A percentile compares a stretch with the other conserved stretches of the same genome.
Conservation (phyloP, 2,329 filamentous ascomycete genomes). For the Nigrospora osmanthi region DNA sequence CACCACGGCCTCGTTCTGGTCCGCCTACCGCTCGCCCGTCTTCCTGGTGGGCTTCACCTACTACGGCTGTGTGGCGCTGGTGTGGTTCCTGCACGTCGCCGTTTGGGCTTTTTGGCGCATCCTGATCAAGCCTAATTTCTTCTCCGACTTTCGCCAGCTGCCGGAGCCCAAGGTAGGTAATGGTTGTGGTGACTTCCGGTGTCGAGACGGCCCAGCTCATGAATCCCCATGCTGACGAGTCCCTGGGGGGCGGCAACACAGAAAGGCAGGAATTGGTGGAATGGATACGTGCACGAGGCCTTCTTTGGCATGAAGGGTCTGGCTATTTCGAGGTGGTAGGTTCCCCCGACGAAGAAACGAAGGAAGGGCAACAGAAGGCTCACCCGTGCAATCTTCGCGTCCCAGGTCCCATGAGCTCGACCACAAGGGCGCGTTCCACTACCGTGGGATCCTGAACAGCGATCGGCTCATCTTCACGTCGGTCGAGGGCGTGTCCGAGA, state of each 20-base stretch:
- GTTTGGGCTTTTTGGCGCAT: neutral
- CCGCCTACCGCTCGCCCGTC: too few relatives aligned
- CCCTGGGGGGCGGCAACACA: neutral
- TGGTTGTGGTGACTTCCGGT: too few relatives aligned
- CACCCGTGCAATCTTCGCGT: neutral
- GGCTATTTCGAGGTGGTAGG: neutral
- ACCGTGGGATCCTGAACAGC: constrained; percentile 7
- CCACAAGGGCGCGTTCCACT: constrained; percentile 8
- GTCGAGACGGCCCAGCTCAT: too few relatives aligned
- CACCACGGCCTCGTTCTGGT: too few relatives aligned
- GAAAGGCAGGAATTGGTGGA: constrained; percentile 6
- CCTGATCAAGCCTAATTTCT: constrained; percentile 4
- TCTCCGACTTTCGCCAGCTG: constrained; percentile 3
- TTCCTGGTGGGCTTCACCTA: too few relatives aligned
- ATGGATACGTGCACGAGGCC: constrained; percentile 3
- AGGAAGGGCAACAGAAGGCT: neutral
- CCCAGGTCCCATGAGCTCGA: constrained; percentile 1
- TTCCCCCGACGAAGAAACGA: neutral
- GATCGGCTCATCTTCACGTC: constrained; percentile 7
- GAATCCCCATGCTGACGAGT: neutral
- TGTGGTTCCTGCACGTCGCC: too few relatives aligned
- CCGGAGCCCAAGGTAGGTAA: constrained; percentile 6
- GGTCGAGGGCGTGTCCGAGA: constrained; percentile 4
- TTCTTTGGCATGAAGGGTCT: neutral
- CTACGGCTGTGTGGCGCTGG: too few relatives aligned